Evolutionary conservation across 2,329 filamentous ascomycete species (phyloP).

Genomic region (Epichloe glyceriae): DNA sequence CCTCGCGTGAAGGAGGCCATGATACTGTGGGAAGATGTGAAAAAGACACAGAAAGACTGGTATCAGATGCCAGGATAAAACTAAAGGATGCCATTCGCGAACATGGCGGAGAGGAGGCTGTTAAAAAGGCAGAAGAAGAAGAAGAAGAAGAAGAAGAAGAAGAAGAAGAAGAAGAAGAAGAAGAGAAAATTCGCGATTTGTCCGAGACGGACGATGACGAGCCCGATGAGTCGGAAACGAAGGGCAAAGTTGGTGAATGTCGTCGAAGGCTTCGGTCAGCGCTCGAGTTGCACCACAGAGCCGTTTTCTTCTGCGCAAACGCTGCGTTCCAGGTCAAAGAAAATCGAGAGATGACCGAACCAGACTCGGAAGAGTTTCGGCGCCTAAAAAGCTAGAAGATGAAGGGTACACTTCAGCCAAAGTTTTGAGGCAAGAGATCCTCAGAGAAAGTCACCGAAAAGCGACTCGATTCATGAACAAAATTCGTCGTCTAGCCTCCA

Average conservation of each 20-base stretch:
- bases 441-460: constrained; percentile 37
- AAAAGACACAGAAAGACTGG: constrained; percentile 34
- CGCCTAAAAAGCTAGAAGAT: constrained; percentile 57
- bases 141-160: constrained; percentile 5
- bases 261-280: constrained; percentile 55
- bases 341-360: constrained; percentile 47
- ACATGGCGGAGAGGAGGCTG: constrained; percentile 3
- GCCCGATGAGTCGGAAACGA: constrained; percentile 20
- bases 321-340: constrained; percentile 73
- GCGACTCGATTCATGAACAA: constrained; percentile 42
- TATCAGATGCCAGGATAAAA: constrained; percentile 52
- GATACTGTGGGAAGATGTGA: constrained; percentile 51
- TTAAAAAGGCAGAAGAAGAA: constrained; percentile 3
- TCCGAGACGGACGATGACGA: constrained; percentile 24
- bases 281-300: constrained; percentile 70
- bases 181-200: constrained; percentile 4
- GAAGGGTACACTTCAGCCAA: constrained; percentile 70
- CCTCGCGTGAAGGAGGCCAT: constrained; percentile 55
- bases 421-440: constrained; percentile 60
- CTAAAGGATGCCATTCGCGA: constrained; percentile 36
- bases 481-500: constrained; percentile 39
- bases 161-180: constrained; percentile 1
- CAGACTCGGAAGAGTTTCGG: constrained; percentile 54
- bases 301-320: constrained; percentile 74
- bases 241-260: constrained; percentile 38